Base-by-base conservation (phyloP, 2,329 filamentous ascomycete genomes). In the Diaporthe citriasiana region DNA sequence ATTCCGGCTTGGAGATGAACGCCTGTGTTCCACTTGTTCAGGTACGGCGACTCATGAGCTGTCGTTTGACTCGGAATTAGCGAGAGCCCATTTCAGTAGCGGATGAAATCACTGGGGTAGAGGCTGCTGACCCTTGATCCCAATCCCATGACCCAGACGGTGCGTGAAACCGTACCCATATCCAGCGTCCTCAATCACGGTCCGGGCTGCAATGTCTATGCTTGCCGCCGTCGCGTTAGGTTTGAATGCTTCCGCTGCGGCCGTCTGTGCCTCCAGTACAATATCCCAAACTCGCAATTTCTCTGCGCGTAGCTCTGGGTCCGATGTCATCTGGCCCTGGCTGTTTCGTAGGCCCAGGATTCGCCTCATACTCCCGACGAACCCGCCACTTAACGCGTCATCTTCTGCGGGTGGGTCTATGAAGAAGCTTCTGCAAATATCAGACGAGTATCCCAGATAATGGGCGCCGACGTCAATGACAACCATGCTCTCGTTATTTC, bases 381-480 rank as follows among this genome's bases (percentile, higher is more conserved):
- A 25, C 5, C 38, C 10, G 25, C 51, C 42, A 8, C 59, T n/a
- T 9, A 59, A 38, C 2, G 27, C n/a, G 4, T 27, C 42, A 1
- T 19, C 27, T 25, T 30, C 33, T 4, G n/a, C 47, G 1, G 81
- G 81, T 0, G 80, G 77, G 70, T 85, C 83, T 27, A 85, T 85
- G 57, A 91, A 90, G 81, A 92, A 92, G 57, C 89, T 91, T 22
- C 91, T 87, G 77, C 88, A 91, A 10, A 92, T 90, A 76, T 93
- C 90, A 2, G 89, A 92, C 5, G 88, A 90, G 79, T 92, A 92
- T 5, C 91, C 90, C 57, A 89, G 84, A 42, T 91, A 86, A 79
- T 92, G 90, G 0, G 89, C 87, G 1, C 89, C 90, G 15, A 92
- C 89, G 73, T 93, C 90, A 56, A 93, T 92, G 17, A 92, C 82